Percentiles rank a stretch among this genome's conserved stretches.
Evolutionary conservation across 169 alveolate species (phyloP).

Genomic region (Eimeria tenella): DNA sequence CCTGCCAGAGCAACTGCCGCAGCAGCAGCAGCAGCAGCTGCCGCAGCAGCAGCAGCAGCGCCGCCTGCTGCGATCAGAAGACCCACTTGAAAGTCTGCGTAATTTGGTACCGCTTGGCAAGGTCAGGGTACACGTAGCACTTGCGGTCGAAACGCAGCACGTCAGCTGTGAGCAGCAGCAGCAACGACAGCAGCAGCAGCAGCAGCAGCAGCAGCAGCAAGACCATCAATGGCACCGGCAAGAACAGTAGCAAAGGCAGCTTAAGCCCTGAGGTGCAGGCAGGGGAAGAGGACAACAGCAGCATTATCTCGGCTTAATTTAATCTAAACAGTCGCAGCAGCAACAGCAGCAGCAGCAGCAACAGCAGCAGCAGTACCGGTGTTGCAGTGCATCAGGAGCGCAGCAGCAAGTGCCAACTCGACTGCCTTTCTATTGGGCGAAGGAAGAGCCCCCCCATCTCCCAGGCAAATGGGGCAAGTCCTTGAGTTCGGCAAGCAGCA

Average conservation of each 20-base stretch:
- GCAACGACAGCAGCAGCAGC: neutral
- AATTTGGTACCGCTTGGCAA: constrained; percentile 74
- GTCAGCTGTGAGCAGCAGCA: constrained; percentile 43
- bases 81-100: constrained; percentile 47
- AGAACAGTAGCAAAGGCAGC: neutral
- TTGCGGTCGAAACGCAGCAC: constrained; percentile 74
- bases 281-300: neutral
- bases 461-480: constrained; percentile 75
- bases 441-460: constrained; percentile 76
- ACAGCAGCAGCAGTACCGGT: neutral
- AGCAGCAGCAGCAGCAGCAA: neutral
- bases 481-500: neutral
- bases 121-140: constrained; percentile 72
- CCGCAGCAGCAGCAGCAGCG: neutral
- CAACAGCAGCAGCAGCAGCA: neutral
- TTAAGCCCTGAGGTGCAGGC: neutral
- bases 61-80: neutral
- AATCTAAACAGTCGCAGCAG: neutral
- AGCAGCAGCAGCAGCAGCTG: no score
- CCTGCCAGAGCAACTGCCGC: neutral
- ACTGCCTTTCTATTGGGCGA: constrained; percentile 33
- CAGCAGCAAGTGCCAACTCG: constrained; percentile 54
- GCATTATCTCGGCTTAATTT: neutral
- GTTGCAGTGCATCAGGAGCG: constrained; percentile 50
- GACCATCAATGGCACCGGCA: no score